Evolutionary conservation across 257 asterid species (phyloP).

Genomic region (Solanum chmielewskii): DNA sequence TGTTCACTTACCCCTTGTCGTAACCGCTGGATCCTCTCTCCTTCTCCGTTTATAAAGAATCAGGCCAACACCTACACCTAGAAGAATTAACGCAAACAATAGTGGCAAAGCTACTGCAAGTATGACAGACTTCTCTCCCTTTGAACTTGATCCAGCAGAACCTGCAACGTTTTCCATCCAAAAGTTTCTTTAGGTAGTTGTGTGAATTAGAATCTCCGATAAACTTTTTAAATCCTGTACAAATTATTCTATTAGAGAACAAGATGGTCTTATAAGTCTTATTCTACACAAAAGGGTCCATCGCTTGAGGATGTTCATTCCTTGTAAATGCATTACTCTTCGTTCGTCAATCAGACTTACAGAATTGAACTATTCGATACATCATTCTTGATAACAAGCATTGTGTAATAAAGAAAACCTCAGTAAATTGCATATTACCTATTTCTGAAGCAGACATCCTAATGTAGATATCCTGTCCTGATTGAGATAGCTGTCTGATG

Average conservation of each 20-base stretch:
- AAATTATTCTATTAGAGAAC: neutral
- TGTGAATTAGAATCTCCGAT: neutral
- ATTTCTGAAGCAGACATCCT: constrained; percentile 18
- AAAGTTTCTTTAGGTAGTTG: neutral
- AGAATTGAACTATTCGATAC: neutral
- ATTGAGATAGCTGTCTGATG: constrained; percentile 1
- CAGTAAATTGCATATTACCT: constrained; percentile 3
- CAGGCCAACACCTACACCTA: neutral
- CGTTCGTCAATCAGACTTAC: neutral
- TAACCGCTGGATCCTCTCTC: neutral
- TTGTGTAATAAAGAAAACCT: too few species aligned
- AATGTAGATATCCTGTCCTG: constrained; percentile 18
- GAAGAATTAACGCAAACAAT: neutral
- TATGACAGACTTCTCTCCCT: neutral
- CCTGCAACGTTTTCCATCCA: neutral
- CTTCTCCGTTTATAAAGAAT: neutral
- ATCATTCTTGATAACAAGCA: neutral
- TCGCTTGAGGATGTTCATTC: neutral
- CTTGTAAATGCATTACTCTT: neutral
- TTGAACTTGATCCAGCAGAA: neutral
- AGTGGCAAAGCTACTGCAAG: neutral
- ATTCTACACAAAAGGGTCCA: neutral
- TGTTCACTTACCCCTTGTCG: neutral
- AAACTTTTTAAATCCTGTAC: neutral
- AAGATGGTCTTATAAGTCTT: neutral